phyloP scores from a whole-genome alignment of 306 rosid species.

The Vigna trinervia region DNA sequence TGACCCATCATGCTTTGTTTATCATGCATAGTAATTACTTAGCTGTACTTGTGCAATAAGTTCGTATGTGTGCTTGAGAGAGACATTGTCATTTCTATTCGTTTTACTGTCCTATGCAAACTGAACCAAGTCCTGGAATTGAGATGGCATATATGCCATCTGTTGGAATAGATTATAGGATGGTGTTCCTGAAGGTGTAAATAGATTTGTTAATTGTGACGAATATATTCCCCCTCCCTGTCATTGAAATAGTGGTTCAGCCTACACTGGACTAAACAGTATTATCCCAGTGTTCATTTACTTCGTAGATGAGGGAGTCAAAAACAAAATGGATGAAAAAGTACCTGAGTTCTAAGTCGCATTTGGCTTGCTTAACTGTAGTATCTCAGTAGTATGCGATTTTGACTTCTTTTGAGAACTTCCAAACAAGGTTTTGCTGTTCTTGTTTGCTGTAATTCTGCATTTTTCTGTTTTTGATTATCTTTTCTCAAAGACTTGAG shows the following conservation, averaged over 20 bases:
- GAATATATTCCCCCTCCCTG: not conserved
- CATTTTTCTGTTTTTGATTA: not conserved
- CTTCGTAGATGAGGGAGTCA: not conserved
- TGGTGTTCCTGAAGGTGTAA: slow-evolving; percentile 21
- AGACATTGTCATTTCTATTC: not conserved
- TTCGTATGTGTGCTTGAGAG: not conserved
- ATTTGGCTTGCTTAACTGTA: not conserved
- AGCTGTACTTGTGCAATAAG: not conserved
- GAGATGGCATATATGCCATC: not conserved
- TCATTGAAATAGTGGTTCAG: slow-evolving; percentile 13
- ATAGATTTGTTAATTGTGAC: slow-evolving; percentile 16
- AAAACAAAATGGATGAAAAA: not conserved
- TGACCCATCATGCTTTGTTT: not conserved
- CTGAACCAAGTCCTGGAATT: not conserved
- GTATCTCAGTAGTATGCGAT: not conserved
- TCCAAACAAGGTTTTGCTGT: not conserved
- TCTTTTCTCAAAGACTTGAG: not conserved
- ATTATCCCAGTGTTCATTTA: not conserved
- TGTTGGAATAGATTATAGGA: slow-evolving; percentile 14
- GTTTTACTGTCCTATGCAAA: slow-evolving; percentile 5
- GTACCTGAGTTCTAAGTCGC: not conserved
- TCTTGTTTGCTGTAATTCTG: not conserved
- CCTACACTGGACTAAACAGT: not conserved
- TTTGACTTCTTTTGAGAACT: slow-evolving; percentile 29
- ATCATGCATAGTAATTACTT: not conserved